These are phyloP conservation scores for Lactuca saligna DNA, from an alignment of 129 eudicot species.

Conservation along the genomic window DNA sequence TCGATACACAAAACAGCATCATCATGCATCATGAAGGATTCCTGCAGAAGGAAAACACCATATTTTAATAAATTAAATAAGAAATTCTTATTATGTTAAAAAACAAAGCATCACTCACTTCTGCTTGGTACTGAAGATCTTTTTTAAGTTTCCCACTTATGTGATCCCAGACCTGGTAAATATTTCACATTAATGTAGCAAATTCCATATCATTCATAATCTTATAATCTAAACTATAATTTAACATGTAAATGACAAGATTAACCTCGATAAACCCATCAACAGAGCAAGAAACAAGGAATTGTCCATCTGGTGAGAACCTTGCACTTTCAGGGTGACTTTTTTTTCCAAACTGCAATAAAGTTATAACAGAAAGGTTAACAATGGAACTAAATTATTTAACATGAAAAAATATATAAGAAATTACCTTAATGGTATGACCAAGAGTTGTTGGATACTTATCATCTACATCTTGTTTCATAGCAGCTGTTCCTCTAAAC, in stretches of 20 bases:
- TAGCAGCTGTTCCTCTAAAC: conserved; percentile 98
- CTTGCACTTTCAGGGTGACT: conserved; percentile 93
- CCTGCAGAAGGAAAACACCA: conserved; percentile 45
- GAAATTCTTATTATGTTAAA: not conserved
- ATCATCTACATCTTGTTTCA: conserved; percentile 99
- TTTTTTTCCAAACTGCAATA: conserved; percentile 91
- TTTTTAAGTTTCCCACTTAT: conserved; percentile 90
- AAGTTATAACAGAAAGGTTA: not conserved
- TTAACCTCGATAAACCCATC: conserved; percentile 96
- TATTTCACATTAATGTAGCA: not conserved
- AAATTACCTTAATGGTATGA: conserved; percentile 81
- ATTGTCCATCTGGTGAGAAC: conserved; percentile 97
- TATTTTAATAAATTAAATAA: not conserved
- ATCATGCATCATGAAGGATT: conserved; percentile 98
- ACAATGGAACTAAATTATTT: not conserved
- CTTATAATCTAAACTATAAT: not conserved
- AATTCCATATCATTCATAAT: conserved; percentile 4
- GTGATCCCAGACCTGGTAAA: conserved; percentile 85
- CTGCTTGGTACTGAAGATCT: conserved; percentile 98
- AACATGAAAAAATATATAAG: conserved; percentile 4
- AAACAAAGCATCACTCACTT: conserved; percentile 50
- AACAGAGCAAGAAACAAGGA: conserved; percentile 96
- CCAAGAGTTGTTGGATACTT: conserved; percentile 80
- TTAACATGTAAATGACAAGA: conserved; percentile 1
- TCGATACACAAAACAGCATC: conserved; percentile 92